These are phyloP conservation scores for Aspergillus flavus DNA, from an alignment of 2,329 filamentous ascomycete genomes.

Conservation along the genomic window DNA sequence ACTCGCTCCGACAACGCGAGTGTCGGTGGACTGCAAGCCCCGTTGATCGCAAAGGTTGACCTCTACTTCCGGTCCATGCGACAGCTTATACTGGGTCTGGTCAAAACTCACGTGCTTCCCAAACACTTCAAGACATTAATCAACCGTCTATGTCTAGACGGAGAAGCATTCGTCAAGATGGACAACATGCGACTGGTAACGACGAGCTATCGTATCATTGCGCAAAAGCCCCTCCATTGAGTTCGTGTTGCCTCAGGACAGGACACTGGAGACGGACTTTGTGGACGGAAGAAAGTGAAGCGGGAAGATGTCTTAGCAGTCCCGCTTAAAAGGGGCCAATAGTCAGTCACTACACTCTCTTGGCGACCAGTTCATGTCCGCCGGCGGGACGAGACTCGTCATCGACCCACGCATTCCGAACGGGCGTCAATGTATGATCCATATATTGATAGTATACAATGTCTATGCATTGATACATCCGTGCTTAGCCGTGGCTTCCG, in stretches of 20 bases:
- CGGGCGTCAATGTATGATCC: not conserved
- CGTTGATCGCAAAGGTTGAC: constrained; percentile 58
- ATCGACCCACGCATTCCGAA: not conserved
- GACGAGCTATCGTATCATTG: constrained; percentile 58
- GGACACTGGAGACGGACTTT: constrained; percentile 1
- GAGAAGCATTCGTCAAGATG: constrained; percentile 59
- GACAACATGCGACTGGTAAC: constrained; percentile 56
- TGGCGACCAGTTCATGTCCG: not conserved
- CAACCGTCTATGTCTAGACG: constrained; percentile 56
- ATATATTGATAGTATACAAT: not conserved
- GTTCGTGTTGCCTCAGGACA: not conserved
- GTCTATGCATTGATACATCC: not conserved
- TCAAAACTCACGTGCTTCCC: constrained; percentile 52
- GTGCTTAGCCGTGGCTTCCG: not conserved
- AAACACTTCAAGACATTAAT: constrained; percentile 57
- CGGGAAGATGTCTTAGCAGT: not conserved
- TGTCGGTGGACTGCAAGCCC: constrained; percentile 54
- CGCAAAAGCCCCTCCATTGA: constrained; percentile 45
- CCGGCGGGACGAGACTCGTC: constrained; percentile 7
- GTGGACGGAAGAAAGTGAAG: not conserved
- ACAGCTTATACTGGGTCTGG: constrained; percentile 52
- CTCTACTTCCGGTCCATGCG: constrained; percentile 57
- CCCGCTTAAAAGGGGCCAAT: not conserved
- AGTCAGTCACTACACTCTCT: not conserved
- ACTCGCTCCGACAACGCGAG: constrained; percentile 56